Evolutionary conservation across 169 alveolate species (phyloP), one percentile per base, ranked within the genome.

Genomic region (Plasmodium coatneyi): DNA sequence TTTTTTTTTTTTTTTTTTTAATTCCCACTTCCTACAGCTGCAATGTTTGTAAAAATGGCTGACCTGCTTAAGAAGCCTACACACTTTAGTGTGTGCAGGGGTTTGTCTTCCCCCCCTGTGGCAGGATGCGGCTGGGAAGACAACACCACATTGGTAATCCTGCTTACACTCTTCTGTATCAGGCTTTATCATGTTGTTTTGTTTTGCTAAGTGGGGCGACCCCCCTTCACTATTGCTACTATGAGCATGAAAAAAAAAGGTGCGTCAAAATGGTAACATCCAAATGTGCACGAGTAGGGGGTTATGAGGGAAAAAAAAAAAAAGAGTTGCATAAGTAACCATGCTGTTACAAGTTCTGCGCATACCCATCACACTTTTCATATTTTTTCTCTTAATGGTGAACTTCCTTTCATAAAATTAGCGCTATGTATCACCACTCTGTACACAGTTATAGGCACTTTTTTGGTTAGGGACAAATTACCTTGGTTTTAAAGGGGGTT

Each of bases 81-180:
- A 12, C 83, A 76, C 39, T 9, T 32, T 39, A 28, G 83, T 76
- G 83, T 32, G 83, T 76, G 83, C 66, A 76, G 49, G 30, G 28
- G 41, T 30, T 76, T 76, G 49, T 76, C 49, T 76, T 76, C 25
- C 49, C 25, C 43, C 14, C 52, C 49, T 28, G 39, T 49, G 32
- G 16, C 5, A 25, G 49, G 83, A 28, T 39, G 19, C 5, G 22
- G 49, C 5, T n/a, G 32, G 12, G 32, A 76, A 3, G 56, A 28
- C 10, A 28, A n/a, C 46, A 2, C 78, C 56, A 49, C 16, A 0
- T 43, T 43, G 30, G 36, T 66, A 66, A 25, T 7, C n/a, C 14
- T 66, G 0, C 76, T 9, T 66, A 66, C n/a, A 66, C 16, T 22
- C 12, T 6, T 66, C 76, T 66, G 36, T 22, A 4, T 28, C 76